Percentiles rank a stretch among this genome's conserved stretches.
Conservation (phyloP, 208 protist species). For the Leishmania tropica region DNA sequence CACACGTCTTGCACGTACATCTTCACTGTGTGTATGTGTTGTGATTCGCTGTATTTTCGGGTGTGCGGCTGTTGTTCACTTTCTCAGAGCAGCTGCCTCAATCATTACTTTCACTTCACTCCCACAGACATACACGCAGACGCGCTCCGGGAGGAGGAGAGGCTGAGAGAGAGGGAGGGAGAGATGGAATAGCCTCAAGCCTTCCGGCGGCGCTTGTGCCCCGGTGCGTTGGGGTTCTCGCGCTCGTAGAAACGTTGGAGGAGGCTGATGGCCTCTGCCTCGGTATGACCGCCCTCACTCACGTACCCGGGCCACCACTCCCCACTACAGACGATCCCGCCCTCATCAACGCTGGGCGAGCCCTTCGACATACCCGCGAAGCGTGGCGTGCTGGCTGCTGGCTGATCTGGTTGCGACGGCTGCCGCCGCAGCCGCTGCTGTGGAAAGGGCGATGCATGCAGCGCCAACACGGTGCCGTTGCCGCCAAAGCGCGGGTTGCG, state of each 20-base stretch:
- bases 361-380: background rate
- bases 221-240: conserved; percentile 83
- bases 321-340: too few relatives aligned
- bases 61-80: background rate
- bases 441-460: conserved; percentile 44
- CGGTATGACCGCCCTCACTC: conserved; percentile 71
- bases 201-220: conserved; percentile 72
- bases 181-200: background rate
- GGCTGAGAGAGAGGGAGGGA: background rate
- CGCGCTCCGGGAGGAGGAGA: background rate
- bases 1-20: background rate
- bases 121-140: background rate
- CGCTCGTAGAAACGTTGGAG: conserved; percentile 83
- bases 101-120: background rate
- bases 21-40: background rate
- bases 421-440: background rate
- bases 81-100: background rate
- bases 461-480: conserved; percentile 85
- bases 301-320: conserved; percentile 41
- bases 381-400: background rate
- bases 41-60: background rate
- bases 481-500: conserved; percentile 95
- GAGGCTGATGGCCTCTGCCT: conserved; percentile 62
- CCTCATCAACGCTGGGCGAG: background rate
- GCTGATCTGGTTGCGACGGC: background rate